Evolutionary conservation across 345 rosid species (phyloP), one percentile per base, ranked within the genome.

Genomic region (Eucalyptus decipiens): DNA sequence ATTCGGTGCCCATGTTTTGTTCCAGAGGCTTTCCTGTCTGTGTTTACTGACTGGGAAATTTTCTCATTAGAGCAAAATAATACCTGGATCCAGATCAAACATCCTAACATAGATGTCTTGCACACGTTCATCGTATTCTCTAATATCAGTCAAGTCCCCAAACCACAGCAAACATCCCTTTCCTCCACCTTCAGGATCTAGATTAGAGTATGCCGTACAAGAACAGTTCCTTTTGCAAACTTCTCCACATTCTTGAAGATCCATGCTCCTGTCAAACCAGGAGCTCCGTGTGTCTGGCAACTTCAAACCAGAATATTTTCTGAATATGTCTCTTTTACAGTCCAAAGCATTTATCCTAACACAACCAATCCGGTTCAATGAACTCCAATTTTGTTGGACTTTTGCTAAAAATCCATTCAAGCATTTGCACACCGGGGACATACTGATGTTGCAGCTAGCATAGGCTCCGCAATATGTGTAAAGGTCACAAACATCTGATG

Each of bases 101-200:
- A 65, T n/a, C 37, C 76, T 2, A 65, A 65, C 76, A 4, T 65
- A 65, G 76, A 65, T 1, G 76, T 65, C 76, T 65, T 65, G 76
- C 37, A 2, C 76, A 7, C 21, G 2, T 30, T 65, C 72, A n/a
- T 65, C 5, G 8, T 65, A 80, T 26, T 89, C 91, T 89, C 91
- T 92, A 60, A 93, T 92, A 81, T 95, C 96, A 28, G 89, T 48
- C 37, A 93, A 91, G 72, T 88, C 90, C 40, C 43, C 87, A 83
- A 86, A 87, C 95, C 95, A 94, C 14, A 95, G 85, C 91, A 94
- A 88, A 69, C 96, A 94, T 2, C 95, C 96, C 8, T 88, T 89
- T 51, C 60, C 87, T 43, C 94, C 95, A 60, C 91, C 94, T 76
- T 87, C 76, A 28, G 93, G 54, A 86, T 91, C 88, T n/a, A 89